Evolutionary conservation across 2,329 filamentous ascomycete genomes (phyloP).

Genomic region (Tolypocladium ophioglossoides): DNA sequence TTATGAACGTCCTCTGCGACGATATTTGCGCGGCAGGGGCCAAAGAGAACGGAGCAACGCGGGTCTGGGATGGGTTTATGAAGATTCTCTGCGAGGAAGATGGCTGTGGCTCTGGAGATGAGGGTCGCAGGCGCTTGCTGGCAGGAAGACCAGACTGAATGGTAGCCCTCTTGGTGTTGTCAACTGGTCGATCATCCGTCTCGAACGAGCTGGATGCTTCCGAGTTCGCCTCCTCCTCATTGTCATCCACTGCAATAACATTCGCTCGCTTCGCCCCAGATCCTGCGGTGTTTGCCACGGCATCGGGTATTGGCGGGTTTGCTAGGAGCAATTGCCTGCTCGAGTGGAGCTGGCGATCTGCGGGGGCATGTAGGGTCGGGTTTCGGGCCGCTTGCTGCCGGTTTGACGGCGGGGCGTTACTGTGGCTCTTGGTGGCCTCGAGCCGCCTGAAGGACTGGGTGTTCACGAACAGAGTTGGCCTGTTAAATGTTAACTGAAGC

Average conservation of each 20-base stretch:
- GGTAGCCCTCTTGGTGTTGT: neutral
- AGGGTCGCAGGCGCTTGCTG: neutral
- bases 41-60: neutral
- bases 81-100: too few relatives aligned
- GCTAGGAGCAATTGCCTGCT: neutral
- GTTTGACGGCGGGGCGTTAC: constrained; percentile 11
- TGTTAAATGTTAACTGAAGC: neutral
- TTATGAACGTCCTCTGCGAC: neutral
- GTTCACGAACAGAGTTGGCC: neutral
- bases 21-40: neutral
- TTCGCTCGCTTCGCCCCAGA: neutral
- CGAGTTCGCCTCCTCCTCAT: neutral
- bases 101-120: neutral
- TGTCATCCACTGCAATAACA: neutral
- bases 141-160: neutral
- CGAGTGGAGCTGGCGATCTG: neutral
- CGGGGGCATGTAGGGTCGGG: neutral
- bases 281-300: neutral
- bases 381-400: neutral
- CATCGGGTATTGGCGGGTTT: neutral
- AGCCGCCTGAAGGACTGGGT: constrained; percentile 12
- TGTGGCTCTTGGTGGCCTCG: constrained; percentile 10
- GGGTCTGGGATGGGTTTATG: too few relatives aligned
- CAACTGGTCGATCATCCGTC: neutral
- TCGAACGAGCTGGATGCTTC: neutral